Evolutionary conservation across 73 alveolate genomes (phyloP), one percentile per base, ranked within the genome.

Genomic region (Durusdinium trenchii): DNA sequence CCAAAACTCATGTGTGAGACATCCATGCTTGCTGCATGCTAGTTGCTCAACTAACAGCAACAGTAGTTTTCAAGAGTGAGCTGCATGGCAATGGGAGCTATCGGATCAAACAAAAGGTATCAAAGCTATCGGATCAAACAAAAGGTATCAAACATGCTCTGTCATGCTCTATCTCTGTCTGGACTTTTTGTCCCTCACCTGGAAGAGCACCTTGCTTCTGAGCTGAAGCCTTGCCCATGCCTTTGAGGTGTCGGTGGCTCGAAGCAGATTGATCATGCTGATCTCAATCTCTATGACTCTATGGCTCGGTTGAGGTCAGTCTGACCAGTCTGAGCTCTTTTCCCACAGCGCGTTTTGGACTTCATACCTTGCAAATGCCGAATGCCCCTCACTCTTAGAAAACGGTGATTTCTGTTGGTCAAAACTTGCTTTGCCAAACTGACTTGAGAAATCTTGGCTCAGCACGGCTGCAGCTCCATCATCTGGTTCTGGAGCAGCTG

Each of bases 151-250:
- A n/a, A n/a, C n/a, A n/a, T n/a, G n/a, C n/a, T n/a, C n/a, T n/a
- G n/a, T n/a, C n/a, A n/a, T n/a, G n/a, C n/a, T n/a, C n/a, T n/a
- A n/a, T n/a, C n/a, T n/a, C n/a, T n/a, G n/a, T n/a, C n/a, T n/a
- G n/a, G n/a, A n/a, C n/a, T 64, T 40, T 64, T 5, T 35, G 78
- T 40, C 60, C 0, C 36, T 3, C 82, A 36, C 95, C 61, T 52
- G 43, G 14, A 86, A 60, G 40, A 57, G 95, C 83, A 40, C 36
- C 82, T 35, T 82, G 30, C 67, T 61, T 16, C 61, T 40, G 82
- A 86, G 64, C 79, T 86, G 82, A 20, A 86, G 95, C 38, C 95
- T 35, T 79, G 82, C 95, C 79, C 73, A 84, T 23, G 94, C 94
- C 94, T 84, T 38, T 32, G 71, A 35, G 0, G 16, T 6, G 14